A percentile compares a stretch with the other conserved stretches of the same genome.
Evolutionary conservation across 2,329 filamentous ascomycete species (phyloP).

Genomic region (Cytospora mali): DNA sequence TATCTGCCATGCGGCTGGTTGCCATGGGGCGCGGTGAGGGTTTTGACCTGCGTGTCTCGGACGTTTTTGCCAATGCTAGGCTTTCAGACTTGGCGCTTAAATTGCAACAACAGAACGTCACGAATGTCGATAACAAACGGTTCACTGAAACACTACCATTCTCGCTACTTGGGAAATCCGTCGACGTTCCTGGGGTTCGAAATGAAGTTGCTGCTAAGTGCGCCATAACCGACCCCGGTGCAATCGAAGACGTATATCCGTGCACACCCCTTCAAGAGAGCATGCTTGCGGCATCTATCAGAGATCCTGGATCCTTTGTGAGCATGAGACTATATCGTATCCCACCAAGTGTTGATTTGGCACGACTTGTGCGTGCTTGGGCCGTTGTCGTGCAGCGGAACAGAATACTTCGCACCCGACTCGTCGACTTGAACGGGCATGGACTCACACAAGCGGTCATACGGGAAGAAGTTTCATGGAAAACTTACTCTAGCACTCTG

Average conservation of each 20-base stretch:
- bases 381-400: neutral
- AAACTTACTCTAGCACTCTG: neutral
- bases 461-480: neutral
- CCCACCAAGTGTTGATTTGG: neutral
- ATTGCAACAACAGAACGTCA: slow-evolving; percentile 18
- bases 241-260: slow-evolving; percentile 13
- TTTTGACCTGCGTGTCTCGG: slow-evolving; percentile 31
- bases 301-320: neutral
- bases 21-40: slow-evolving; percentile 25
- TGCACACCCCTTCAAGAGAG: slow-evolving; percentile 15
- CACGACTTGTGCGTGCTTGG: neutral
- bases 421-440: neutral
- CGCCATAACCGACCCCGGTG: neutral
- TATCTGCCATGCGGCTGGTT: slow-evolving; percentile 33
- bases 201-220: neutral
- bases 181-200: neutral
- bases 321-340: neutral
- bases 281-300: neutral
- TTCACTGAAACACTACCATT: neutral
- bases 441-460: neutral
- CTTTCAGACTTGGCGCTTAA: slow-evolving; percentile 28
- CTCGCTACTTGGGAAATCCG: neutral
- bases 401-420: slow-evolving; percentile 32
- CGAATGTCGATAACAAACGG: neutral
- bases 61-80: slow-evolving; percentile 32